Base-by-base conservation (phyloP, 306 rosid genomes). In the Rubus parviflorus region DNA sequence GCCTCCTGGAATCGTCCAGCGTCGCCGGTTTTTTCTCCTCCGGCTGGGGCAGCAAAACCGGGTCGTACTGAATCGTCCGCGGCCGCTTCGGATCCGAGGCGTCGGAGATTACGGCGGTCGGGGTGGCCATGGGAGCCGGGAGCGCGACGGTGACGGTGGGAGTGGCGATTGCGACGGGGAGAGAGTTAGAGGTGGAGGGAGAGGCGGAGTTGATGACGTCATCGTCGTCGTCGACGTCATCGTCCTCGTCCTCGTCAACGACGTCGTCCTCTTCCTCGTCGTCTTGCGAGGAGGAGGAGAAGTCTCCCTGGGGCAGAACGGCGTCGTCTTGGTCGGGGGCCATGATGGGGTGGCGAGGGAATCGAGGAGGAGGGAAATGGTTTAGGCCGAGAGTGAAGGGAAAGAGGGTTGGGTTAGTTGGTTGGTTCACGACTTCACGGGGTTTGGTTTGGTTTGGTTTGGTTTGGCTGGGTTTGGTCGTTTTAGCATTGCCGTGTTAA, bases 301-400 rank as follows among this genome's bases (percentile, higher is more conserved):
- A 82, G 73, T 91, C 90, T n/a, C 75, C 87, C n/a, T 86, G 87
- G 74, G 86, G 88, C 69, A 92, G 84, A 81, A 92, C 92, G 90
- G 86, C 69, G 88, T 88, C 91, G 91, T 90, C 70, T 79, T 77
- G 91, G 3, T 84, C 78, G 20, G 90, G 89, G 0, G 95, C 90
- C 97, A 92, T 91, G 42, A 12, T 35, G 30, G 49, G 16, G 38
- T 9, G 10, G 48, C 43, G 16, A 69, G 22, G 17, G 7, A 12
- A 12, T 8, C 10, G 8, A 69, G 16, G 16, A 13, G 45, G 17
- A 7, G 25, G 7, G 25, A 48, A 15, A 15, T 7, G 64, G 53
- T 12, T 10, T 3, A 6, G 15, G 9, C n/a, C n/a, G n/a, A n/a
- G 12, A 5, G 11, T 54, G 16, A n/a, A n/a, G 16, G 45, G 10